These are phyloP conservation scores for Fusarium sp. DNA, from an alignment of 2,329 filamentous ascomycete genomes.

Conservation along the genomic window DNA sequence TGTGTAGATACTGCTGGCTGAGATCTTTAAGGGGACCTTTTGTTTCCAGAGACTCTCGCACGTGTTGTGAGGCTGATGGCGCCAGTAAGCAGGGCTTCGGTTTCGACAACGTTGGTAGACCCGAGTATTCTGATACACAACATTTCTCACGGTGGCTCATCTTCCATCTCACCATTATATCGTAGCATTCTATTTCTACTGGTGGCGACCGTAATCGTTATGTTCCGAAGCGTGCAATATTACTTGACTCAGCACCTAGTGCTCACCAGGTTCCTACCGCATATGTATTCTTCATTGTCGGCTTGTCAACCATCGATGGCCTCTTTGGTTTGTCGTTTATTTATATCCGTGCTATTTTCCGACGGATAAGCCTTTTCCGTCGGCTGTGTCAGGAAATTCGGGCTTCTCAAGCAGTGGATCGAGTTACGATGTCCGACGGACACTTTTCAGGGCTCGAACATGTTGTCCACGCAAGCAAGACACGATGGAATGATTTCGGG, in stretches of 20 bases:
- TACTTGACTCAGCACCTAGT: conserved; percentile 24
- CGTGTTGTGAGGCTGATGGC: not conserved
- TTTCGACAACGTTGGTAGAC: not conserved
- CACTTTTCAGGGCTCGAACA: not conserved
- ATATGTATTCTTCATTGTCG: conserved; percentile 7
- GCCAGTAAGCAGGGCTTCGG: not conserved
- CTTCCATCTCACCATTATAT: conserved; percentile 2
- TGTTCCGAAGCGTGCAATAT: conserved; percentile 8
- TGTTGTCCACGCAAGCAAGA: conserved; percentile 6
- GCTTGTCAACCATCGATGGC: not conserved
- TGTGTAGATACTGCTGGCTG: conserved; percentile 5
- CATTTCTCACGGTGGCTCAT: conserved; percentile 12
- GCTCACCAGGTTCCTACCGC: not conserved
- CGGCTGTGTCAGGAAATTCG: too few species aligned
- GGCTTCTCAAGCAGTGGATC: not conserved
- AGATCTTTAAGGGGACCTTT: conserved; percentile 11
- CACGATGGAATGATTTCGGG: conserved; percentile 12
- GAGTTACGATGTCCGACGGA: not conserved
- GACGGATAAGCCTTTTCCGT: not conserved
- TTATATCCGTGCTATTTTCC: not conserved
- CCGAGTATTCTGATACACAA: conserved; percentile 9
- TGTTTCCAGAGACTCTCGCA: not conserved
- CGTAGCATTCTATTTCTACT: conserved; percentile 5
- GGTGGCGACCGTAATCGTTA: not conserved
- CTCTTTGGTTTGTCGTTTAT: not conserved